Percentiles rank a stretch among this genome's conserved stretches.
Conservation (phyloP, 768 basidiomycete genomes). For the Mycena haematopus region DNA sequence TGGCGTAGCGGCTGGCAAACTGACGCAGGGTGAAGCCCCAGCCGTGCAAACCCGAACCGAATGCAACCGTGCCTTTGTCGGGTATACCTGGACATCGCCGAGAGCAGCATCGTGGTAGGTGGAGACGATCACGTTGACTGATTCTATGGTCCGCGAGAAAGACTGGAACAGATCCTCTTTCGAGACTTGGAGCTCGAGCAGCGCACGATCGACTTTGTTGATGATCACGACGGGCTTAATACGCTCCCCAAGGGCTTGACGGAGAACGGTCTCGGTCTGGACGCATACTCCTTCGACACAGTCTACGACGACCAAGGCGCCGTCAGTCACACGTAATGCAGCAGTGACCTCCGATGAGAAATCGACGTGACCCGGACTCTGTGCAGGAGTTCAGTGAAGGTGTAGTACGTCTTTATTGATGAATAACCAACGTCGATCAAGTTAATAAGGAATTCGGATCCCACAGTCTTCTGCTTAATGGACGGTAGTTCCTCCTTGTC, state of each 20-base stretch:
- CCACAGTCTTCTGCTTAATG: constrained; percentile 94
- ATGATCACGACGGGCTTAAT: constrained; percentile 99
- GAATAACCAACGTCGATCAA: constrained; percentile 80
- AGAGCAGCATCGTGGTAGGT: constrained; percentile 94
- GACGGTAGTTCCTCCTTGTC: constrained; percentile 83
- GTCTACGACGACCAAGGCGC: constrained; percentile 98
- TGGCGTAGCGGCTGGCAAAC: constrained; percentile 92
- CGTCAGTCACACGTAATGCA: constrained; percentile 99
- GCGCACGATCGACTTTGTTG: constrained; percentile 99
- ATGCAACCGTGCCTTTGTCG: constrained; percentile 97
- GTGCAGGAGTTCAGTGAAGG: neutral
- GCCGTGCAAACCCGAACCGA: constrained; percentile 98
- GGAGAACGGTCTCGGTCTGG: constrained; percentile 98
- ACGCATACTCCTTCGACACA: constrained; percentile 99
- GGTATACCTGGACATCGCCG: constrained; percentile 99
- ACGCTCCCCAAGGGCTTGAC: constrained; percentile 96
- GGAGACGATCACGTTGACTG: constrained; percentile 97
- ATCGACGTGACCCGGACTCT: constrained; percentile 96
- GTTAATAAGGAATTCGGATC: constrained; percentile 98
- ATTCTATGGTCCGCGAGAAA: constrained; percentile 97
- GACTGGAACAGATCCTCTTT: constrained; percentile 98
- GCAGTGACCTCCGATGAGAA: constrained; percentile 99
- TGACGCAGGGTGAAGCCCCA: constrained; percentile 99
- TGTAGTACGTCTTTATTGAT: neutral
- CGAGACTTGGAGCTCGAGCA: constrained; percentile 95